Base-by-base conservation (phyloP, 305 asterid genomes). In the Fraxinus paxiana region DNA sequence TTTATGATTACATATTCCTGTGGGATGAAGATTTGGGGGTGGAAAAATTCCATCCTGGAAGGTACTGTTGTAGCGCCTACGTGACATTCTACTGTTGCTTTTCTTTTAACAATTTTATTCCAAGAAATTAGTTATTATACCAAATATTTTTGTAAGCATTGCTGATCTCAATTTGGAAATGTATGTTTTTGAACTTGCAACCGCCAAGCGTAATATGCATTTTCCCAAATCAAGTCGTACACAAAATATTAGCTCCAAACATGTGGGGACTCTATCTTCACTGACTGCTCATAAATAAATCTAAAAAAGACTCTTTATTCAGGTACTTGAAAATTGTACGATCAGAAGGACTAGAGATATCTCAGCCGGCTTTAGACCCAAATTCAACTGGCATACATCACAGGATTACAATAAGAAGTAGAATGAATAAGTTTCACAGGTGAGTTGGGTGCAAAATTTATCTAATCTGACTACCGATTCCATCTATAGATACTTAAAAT, bases 21-120 rank as follows among this genome's bases (percentile, higher is more conserved):
- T 96, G 99, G 99, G 99, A 96, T 88, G 99, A 96, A 87, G 99
- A 96, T 89, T 89, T 96, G 83, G 99, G 99, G 4, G 98, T 94
- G 81, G 82, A 92, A 84, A 31, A 94, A 79, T 96, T 96, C 82
- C 88, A 91, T 46, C 98, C 98, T 77, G 92, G 97, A 88, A 92
- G 99, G 99, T 95, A 87, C 78, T 26, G 20, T 80, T 76, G 75
- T 80, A 34, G 54, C 59, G 26, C 73, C 74, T 13, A 17, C 61
- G 30, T 59, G 61, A 67, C 13, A 22, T 73, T 28, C 71, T 80
- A 22, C 71, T 22, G 18, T 34, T 77, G 51, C 41, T 61, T 56
- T 31, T 18, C 35, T 70, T 79, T 2, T 46, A 81, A 20, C 76
- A 22, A 33, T 35, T 18, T 30, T 17, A 41, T 51, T 20, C 6